phyloP scores from a whole-genome alignment of 768 basidiomycete species.

The Russula dissimulans region DNA sequence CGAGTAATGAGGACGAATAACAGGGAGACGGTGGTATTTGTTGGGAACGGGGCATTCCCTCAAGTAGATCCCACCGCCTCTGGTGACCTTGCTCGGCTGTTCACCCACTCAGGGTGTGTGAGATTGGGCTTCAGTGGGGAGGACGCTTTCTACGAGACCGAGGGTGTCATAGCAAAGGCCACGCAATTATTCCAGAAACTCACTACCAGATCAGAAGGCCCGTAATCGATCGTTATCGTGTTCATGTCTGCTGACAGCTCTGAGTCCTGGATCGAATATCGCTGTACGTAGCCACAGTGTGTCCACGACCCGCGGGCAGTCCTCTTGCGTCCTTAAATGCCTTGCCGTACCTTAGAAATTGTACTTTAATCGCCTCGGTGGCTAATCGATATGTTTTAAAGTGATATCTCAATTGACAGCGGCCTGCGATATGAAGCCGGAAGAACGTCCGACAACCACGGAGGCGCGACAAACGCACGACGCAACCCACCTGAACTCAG shows the following conservation, averaged over 20 bases:
- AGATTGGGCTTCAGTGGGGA: constrained; percentile 15
- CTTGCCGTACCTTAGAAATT: constrained; percentile 6
- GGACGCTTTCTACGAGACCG: constrained; percentile 12
- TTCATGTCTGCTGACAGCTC: constrained; percentile 6
- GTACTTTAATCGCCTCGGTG: background rate
- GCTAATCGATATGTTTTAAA: constrained; percentile 6
- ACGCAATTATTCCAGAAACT: constrained; percentile 4
- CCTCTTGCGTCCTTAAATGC: background rate
- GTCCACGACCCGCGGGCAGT: constrained; percentile 1
- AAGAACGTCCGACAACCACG: constrained; percentile 18
- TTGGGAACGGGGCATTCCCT: constrained; percentile 5
- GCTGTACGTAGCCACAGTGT: background rate
- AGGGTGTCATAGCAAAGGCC: background rate
- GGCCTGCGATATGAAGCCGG: constrained; percentile 5
- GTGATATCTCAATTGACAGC: constrained; percentile 6
- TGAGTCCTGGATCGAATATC: background rate
- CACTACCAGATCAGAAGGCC: background rate
- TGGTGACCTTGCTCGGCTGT: constrained; percentile 11
- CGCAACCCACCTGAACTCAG: background rate
- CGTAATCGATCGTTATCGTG: background rate
- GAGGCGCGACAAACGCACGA: constrained; percentile 15
- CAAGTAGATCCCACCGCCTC: background rate
- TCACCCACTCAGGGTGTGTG: constrained; percentile 1
- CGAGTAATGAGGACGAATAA: background rate
- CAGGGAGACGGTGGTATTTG: constrained; percentile 7